Conservation (phyloP, 2,329 filamentous ascomycete genomes). For the Fusarium musae region DNA sequence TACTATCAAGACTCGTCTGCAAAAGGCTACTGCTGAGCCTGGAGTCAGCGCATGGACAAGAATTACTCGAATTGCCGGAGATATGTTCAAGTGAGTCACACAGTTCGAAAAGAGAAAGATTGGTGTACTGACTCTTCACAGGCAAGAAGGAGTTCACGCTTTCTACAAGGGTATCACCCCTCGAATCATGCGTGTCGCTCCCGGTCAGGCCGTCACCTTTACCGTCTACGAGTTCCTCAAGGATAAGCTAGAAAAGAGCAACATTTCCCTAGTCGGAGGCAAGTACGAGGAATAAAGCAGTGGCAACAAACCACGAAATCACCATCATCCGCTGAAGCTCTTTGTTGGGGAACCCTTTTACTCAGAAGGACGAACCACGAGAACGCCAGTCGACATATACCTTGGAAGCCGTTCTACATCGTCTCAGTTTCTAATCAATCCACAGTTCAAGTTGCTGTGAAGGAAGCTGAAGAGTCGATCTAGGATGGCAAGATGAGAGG, state of each 20-base stretch:
- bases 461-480: slow-evolving; percentile 29
- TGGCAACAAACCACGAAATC: not conserved
- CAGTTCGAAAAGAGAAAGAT: accelerated
- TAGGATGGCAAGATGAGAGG: slow-evolving; percentile 11
- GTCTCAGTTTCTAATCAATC: slow-evolving; percentile 29
- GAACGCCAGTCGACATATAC: not conserved
- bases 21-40: slow-evolving; percentile 85
- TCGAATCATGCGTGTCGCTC: slow-evolving; percentile 95
- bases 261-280: slow-evolving; percentile 67
- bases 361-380: not conserved
- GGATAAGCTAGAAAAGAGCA: slow-evolving; percentile 75
- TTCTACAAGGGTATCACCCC: slow-evolving; percentile 99
- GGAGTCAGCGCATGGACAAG: slow-evolving; percentile 84
- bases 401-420: not conserved
- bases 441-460: slow-evolving; percentile 27
- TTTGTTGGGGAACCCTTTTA: not conserved
- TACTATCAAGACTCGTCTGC: slow-evolving; percentile 97
- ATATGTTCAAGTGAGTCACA: slow-evolving; percentile 79
- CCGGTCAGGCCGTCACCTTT: slow-evolving; percentile 85
- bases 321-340: not conserved
- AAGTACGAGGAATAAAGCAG: slow-evolving; percentile 72
- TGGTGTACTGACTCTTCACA: slow-evolving; percentile 48
- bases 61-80: slow-evolving; percentile 80
- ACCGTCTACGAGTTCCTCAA: slow-evolving; percentile 84
- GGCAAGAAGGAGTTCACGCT: slow-evolving; percentile 90